Percentiles rank a stretch among this genome's conserved stretches.
Conservation (phyloP, 202 grass and related monocot genomes). For the Carex sylvatica region DNA sequence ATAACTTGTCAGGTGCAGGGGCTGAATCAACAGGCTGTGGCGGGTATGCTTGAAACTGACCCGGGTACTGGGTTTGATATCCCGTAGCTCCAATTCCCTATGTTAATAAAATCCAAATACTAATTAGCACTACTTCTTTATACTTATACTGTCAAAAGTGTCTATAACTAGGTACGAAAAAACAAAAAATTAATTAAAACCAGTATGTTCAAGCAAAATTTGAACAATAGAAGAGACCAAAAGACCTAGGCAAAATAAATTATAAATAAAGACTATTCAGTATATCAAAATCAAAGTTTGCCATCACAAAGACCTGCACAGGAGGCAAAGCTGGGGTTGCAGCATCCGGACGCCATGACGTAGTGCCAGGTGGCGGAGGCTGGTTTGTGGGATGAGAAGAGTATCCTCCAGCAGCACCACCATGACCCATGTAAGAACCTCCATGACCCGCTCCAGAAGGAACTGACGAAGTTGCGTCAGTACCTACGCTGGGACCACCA, state of each 20-base stretch:
- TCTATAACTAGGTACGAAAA: background rate
- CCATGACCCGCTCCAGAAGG: constrained; percentile 25
- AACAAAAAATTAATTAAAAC: background rate
- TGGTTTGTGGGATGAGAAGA: constrained; percentile 67
- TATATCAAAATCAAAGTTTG: background rate
- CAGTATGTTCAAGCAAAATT: background rate
- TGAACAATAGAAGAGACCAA: background rate
- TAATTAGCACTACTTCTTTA: background rate
- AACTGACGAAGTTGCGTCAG: constrained; percentile 23
- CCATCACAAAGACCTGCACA: constrained; percentile 53
- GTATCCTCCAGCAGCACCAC: constrained; percentile 46
- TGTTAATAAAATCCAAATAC: background rate
- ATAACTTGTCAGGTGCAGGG: background rate
- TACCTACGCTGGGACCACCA: constrained; percentile 45
- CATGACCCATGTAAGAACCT: constrained; percentile 25
- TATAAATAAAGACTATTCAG: background rate
- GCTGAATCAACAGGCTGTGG: constrained; percentile 38
- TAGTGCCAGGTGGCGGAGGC: constrained; percentile 88
- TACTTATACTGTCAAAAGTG: background rate
- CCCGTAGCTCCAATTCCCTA: constrained; percentile 40
- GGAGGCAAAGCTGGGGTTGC: constrained; percentile 42
- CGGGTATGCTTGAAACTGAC: constrained; percentile 47
- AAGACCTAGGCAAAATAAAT: background rate
- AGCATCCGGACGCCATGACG: constrained; percentile 67
- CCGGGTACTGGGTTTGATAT: constrained; percentile 47